Base-by-base conservation (phyloP, 352 stramenopile species). In the Phytophthora citricola region DNA sequence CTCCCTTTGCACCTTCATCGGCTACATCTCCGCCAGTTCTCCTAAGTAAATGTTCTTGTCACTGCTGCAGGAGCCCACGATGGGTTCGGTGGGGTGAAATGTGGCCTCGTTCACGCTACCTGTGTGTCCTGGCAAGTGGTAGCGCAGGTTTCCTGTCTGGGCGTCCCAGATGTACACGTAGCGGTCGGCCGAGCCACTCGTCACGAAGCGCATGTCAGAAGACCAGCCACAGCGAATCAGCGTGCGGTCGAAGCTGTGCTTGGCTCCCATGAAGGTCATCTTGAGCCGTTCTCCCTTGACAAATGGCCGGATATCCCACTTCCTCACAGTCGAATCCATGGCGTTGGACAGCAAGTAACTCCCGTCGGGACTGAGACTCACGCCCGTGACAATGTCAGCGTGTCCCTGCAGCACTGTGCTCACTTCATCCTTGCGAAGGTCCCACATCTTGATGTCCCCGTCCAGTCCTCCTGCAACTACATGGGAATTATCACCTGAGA, bases 161-260 rank as follows among this genome's bases (percentile, higher is more conserved):
- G 93, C 85, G 74, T 99, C 96, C 95, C 95, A 99, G 60, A 99
- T 87, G 79, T 98, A 97, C 67, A 98, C 95, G 58, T 94, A 89
- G 40, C 90, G 81, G 76, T 98, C 93, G 3, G 92, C 89, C 36
- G 88, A 97, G n/a, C 92, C 93, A 57, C 82, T 89, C 24, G 81
- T 84, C 14, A 98, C 91, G 63, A 91, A 89, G 17, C 78, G 82
- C 82, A 94, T 93, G 72, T 97, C 87, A 17, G 74, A 53, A 29
- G 90, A 98, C 95, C 95, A 98, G 15, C 90, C 76, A 64, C 90
- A 95, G 58, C 95, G 94, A 51, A 98, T 92, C 43, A 98, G 75
- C 58, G 93, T 96, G 63, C 95, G 94, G 66, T 99, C 94, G 50
- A 97, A 94, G 76, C 89, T 93, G 79, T 98, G 95, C 63, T 90